Evolutionary conservation across 2,329 filamentous ascomycete genomes (phyloP).

Genomic region (Fusarium cicatricum): DNA sequence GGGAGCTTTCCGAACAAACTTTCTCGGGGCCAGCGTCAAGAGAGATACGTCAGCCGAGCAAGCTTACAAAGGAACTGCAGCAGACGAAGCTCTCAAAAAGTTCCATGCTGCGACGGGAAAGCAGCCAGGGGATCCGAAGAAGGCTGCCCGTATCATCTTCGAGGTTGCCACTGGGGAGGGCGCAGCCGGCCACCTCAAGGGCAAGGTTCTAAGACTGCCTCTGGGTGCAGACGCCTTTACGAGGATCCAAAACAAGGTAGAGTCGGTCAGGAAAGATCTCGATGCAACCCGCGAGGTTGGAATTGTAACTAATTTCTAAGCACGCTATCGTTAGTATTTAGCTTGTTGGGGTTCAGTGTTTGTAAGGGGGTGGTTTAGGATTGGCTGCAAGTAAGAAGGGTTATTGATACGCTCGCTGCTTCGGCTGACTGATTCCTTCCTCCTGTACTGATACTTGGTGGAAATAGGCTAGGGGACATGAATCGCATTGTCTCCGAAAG

Average conservation of each 20-base stretch:
- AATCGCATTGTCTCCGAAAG: too few relatives aligned
- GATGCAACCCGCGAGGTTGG: conserved; percentile 23
- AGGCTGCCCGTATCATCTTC: conserved; percentile 48
- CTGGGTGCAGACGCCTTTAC: conserved; percentile 47
- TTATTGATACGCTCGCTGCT: too few relatives aligned
- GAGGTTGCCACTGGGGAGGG: conserved; percentile 48
- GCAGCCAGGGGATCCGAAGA: conserved; percentile 52
- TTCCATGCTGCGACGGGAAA: conserved; percentile 42
- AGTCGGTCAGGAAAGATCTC: conserved; percentile 22
- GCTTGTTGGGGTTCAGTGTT: too few relatives aligned
- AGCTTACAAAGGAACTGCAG: conserved; percentile 43
- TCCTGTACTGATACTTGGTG: too few relatives aligned
- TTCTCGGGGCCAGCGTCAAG: conserved; percentile 45
- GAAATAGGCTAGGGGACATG: too few relatives aligned
- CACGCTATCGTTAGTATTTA: too few relatives aligned
- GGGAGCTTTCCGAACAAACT: conserved; percentile 60
- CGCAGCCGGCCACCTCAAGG: conserved; percentile 38
- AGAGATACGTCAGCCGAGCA: conserved; percentile 31
- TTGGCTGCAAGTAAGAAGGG: too few relatives aligned
- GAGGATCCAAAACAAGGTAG: conserved; percentile 39
- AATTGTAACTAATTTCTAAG: conserved; percentile 12
- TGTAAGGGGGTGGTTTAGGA: too few relatives aligned
- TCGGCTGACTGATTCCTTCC: too few relatives aligned
- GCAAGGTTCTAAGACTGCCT: conserved; percentile 45
- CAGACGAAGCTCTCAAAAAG: conserved; percentile 36